Evolutionary conservation across 768 basidiomycete genomes (phyloP), one percentile per base, ranked within the genome.

Genomic region (Suillus hirtellus): DNA sequence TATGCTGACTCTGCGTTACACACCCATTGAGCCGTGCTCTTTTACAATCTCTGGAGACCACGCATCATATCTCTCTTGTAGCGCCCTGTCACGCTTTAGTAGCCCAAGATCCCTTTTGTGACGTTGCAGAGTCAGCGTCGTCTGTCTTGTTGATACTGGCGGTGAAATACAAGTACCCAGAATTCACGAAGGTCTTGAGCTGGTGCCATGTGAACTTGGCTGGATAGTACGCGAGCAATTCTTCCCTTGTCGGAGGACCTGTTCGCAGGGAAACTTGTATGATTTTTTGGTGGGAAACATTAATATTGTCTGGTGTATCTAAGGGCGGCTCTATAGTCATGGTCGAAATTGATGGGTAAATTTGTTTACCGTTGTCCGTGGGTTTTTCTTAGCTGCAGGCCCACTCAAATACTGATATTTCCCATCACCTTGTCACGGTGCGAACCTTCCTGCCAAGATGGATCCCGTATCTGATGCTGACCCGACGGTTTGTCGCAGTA

Each of bases 151-250:
- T 38, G 37, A 34, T 15, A 24, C 21, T 35, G 21, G 60, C 21
- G 21, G 42, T 27, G 9, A 24, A 58, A 70, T 79, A 49, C 72
- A 27, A 49, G 24, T 27, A 90, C 90, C 91, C 91, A 62, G 91
- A 90, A 70, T 88, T 90, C 56, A 93, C 80, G 66, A 93, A 92
- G 4, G 85, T 82, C 76, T 87, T 92, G 34, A 93, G 76, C 71
- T 93, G 86, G 10, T 73, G 66, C 89, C 90, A 93, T 0, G 90
- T 89, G 67, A 92, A 92, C 65, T 83, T 86, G 5, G 88, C 80
- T 15, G 91, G 91, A 70, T 93, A 93, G 70, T 90, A 76, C 1
- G 75, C 80, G 9, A 85, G 72, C 7, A 93, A 75, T 67, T 93
- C 92, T 59, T 87, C 86, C 43, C 73, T 76, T 1, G 89, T 90